These are phyloP conservation scores for Aquilaria sinensis DNA, from an alignment of 345 rosid species.

Conservation along the genomic window DNA sequence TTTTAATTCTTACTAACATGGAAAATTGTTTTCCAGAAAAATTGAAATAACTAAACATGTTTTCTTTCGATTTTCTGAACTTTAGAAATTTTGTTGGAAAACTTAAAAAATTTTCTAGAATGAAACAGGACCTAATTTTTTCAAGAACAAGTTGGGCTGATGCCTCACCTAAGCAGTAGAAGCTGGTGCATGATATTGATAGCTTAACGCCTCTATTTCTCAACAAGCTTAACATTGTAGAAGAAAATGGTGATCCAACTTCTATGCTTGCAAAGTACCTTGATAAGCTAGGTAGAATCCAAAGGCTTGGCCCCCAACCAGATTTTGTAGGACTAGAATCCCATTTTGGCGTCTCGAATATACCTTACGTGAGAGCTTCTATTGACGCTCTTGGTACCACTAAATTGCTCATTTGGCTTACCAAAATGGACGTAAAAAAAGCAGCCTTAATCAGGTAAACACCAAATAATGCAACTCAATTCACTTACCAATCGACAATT, in stretches of 20 bases:
- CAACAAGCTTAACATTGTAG: conserved; percentile 71
- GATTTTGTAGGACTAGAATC: conserved; percentile 63
- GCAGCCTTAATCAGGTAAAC: conserved; percentile 29
- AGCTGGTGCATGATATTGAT: conserved; percentile 27
- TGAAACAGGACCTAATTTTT: conserved; percentile 7
- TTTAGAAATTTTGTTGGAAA: too few species aligned
- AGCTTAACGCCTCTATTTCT: conserved; percentile 34
- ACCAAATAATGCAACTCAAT: too few species aligned
- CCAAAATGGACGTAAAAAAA: conserved; percentile 55
- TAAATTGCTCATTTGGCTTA: conserved; percentile 64
- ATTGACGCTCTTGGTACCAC: conserved; percentile 50
- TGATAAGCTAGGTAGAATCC: conserved; percentile 31
- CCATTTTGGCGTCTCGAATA: conserved; percentile 47
- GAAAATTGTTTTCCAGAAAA: too few species aligned
- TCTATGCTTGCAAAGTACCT: conserved; percentile 38
- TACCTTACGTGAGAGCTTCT: conserved; percentile 63
- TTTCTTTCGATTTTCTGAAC: too few species aligned
- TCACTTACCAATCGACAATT: too few species aligned
- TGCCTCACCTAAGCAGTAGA: conserved; percentile 28
- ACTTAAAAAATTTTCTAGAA: too few species aligned
- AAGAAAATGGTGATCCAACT: conserved; percentile 29
- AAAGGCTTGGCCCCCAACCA: not conserved
- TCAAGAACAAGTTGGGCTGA: conserved; percentile 44
- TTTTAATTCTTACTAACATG: too few species aligned
- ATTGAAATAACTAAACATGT: too few species aligned